Evolutionary conservation across 2,329 filamentous ascomycete species (phyloP).

Genomic region (Colletotrichum australisinense): DNA sequence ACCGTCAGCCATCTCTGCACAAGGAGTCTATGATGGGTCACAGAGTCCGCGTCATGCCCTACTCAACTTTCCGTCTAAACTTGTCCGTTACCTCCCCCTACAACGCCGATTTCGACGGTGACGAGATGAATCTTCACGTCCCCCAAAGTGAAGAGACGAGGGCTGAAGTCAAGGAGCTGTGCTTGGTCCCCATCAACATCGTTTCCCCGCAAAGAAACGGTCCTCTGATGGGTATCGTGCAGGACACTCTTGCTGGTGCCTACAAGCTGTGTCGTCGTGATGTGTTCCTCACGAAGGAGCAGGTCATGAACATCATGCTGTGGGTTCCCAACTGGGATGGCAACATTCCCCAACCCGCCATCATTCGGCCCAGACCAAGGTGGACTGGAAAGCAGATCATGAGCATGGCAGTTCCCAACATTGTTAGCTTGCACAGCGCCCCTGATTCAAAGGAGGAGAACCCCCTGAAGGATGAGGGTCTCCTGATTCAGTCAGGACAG

Average conservation of each 20-base stretch:
- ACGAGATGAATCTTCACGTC: slow-evolving; percentile 99
- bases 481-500: slow-evolving; percentile 88
- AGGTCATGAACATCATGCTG: slow-evolving; percentile 96
- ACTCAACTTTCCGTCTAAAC: slow-evolving; percentile 98
- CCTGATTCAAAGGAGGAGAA: slow-evolving; percentile 69
- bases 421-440: slow-evolving; percentile 82
- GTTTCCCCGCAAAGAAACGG: slow-evolving; percentile 97
- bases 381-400: slow-evolving; percentile 99
- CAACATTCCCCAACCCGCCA: slow-evolving; percentile 91
- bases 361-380: slow-evolving; percentile 88
- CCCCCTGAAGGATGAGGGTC: slow-evolving; percentile 79
- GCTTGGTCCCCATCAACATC: slow-evolving; percentile 98
- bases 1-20: slow-evolving; percentile 97
- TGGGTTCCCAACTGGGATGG: slow-evolving; percentile 99
- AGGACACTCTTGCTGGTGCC: slow-evolving; percentile 94
- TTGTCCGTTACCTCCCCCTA: slow-evolving; percentile 98
- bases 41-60: slow-evolving; percentile 96
- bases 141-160: slow-evolving; percentile 97
- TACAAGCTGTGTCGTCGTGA: slow-evolving; percentile 98
- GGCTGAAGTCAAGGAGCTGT: slow-evolving; percentile 92
- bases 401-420: slow-evolving; percentile 89
- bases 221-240: slow-evolving; percentile 99
- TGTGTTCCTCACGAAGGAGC: slow-evolving; percentile 87
- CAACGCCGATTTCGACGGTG: slow-evolving; percentile 99
- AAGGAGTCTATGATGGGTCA: slow-evolving; percentile 99